phyloP scores from a whole-genome alignment of 2,329 filamentous ascomycete genomes.

The Talaromyces sp. region DNA sequence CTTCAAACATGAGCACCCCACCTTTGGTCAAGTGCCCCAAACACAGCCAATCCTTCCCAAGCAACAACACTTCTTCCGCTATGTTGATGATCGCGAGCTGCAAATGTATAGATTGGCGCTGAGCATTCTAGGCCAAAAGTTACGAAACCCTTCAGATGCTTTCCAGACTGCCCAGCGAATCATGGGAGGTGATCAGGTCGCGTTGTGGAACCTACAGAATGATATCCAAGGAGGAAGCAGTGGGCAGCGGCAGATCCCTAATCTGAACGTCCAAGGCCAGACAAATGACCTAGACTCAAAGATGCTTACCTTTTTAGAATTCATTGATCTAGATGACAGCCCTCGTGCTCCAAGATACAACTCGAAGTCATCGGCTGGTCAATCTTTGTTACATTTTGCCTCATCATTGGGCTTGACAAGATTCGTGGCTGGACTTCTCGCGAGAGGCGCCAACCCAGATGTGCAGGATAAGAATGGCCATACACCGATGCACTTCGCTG shows the following conservation, averaged over 20 bases:
- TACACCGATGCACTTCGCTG: constrained; percentile 77
- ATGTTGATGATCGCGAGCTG: constrained; percentile 53
- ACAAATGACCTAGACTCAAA: constrained; percentile 60
- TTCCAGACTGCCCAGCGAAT: constrained; percentile 49
- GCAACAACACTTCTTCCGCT: constrained; percentile 63
- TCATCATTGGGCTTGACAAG: constrained; percentile 71
- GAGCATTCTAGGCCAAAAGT: constrained; percentile 46
- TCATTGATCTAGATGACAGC: constrained; percentile 74
- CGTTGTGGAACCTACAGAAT: constrained; percentile 49
- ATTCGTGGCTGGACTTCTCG: constrained; percentile 72
- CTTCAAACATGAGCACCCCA: constrained; percentile 57
- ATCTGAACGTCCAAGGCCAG: constrained; percentile 43
- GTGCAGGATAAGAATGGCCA: constrained; percentile 74
- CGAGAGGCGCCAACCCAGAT: constrained; percentile 73
- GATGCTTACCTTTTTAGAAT: constrained; percentile 70
- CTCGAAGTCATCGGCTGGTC: constrained; percentile 62
- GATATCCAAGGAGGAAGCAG: constrained; percentile 43
- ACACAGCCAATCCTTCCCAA: constrained; percentile 45
- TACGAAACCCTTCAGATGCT: constrained; percentile 47
- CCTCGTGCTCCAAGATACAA: constrained; percentile 66
- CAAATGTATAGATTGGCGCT: constrained; percentile 47
- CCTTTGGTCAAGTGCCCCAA: constrained; percentile 46
- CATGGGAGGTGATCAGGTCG: constrained; percentile 44
- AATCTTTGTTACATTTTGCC: constrained; percentile 77
- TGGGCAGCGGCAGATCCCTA: constrained; percentile 43